phyloP scores from a whole-genome alignment of 805 yeast genomes.

The Brettanomyces naardenensis region DNA sequence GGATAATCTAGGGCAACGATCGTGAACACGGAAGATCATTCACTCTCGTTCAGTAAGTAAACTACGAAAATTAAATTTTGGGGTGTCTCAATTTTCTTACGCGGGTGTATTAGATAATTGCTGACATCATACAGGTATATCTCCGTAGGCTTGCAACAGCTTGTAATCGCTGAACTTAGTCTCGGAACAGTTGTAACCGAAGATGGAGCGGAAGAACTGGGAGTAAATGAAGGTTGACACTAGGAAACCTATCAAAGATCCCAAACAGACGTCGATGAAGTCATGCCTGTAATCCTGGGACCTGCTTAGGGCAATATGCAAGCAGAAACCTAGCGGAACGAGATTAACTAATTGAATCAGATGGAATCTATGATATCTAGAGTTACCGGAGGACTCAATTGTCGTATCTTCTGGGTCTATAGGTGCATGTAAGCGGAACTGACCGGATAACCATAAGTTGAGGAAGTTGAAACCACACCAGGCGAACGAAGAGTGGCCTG shows the following conservation, averaged over 20 bases:
- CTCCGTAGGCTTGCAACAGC: slow-evolving; percentile 5
- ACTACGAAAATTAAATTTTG: no score
- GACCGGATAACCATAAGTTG: slow-evolving; percentile 33
- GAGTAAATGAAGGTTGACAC: slow-evolving; percentile 32
- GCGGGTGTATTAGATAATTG: no score
- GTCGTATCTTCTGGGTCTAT: slow-evolving; percentile 1
- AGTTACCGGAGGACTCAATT: background rate
- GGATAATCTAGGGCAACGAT: no score
- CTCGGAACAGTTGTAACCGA: slow-evolving; percentile 3
- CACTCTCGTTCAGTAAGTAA: no score
- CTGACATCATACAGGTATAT: slow-evolving; percentile 5
- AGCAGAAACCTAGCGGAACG: slow-evolving; percentile 55
- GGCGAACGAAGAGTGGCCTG: slow-evolving; percentile 68
- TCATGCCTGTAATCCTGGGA: slow-evolving; percentile 91
- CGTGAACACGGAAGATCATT: no score
- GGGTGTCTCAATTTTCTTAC: no score
- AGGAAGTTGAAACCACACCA: slow-evolving; percentile 60
- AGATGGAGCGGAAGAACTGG: slow-evolving; percentile 19
- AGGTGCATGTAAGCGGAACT: slow-evolving; percentile 1
- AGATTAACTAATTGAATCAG: slow-evolving; percentile 14
- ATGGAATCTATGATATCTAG: slow-evolving; percentile 4
- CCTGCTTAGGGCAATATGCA: slow-evolving; percentile 68
- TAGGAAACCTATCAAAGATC: slow-evolving; percentile 53
- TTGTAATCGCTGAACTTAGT: slow-evolving; percentile 4
- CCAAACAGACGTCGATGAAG: slow-evolving; percentile 69